A percentile compares a stretch with the other conserved stretches of the same genome.
Conservation (phyloP, 805 yeast species). For the Saccharomycopsis fibuligera region DNA sequence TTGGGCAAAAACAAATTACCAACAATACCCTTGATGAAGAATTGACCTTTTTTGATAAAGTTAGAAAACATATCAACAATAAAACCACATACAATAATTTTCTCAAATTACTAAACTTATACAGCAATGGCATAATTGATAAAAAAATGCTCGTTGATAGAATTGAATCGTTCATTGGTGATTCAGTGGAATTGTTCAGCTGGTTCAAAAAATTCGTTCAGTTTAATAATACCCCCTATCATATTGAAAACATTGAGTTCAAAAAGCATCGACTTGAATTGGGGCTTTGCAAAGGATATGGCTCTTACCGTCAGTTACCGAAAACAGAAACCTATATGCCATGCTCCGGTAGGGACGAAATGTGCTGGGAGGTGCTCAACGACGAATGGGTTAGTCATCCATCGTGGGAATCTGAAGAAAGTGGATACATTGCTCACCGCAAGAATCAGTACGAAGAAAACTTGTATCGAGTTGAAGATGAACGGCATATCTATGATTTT, state of each 20-base stretch:
- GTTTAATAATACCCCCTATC: constrained; percentile 75
- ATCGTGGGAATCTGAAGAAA: constrained; percentile 99
- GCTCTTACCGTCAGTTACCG: constrained; percentile 78
- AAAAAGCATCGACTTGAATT: constrained; percentile 89
- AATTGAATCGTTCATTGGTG: constrained; percentile 80
- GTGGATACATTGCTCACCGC: constrained; percentile 98
- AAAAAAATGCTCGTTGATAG: constrained; percentile 74
- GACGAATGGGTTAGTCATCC: constrained; percentile 99
- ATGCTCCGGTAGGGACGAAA: constrained; percentile 81
- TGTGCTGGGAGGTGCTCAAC: constrained; percentile 88
- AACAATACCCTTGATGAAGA: constrained; percentile 62
- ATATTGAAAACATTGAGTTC: constrained; percentile 76
- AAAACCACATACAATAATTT: constrained; percentile 90
- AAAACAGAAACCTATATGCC: constrained; percentile 80
- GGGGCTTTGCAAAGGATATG: constrained; percentile 86
- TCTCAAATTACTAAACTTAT: constrained; percentile 77
- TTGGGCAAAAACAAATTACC: not conserved
- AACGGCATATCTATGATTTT: constrained; percentile 93
- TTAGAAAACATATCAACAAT: constrained; percentile 67
- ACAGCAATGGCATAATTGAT: constrained; percentile 84
- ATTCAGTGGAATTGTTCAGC: constrained; percentile 65
- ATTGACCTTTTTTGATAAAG: constrained; percentile 85
- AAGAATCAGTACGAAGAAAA: constrained; percentile 98
- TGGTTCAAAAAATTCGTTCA: constrained; percentile 95
- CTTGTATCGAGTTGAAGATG: constrained; percentile 91